These are phyloP conservation scores for Akanthomyces dipterigenus DNA, from an alignment of 2,329 filamentous ascomycete species.

Conservation along the genomic window DNA sequence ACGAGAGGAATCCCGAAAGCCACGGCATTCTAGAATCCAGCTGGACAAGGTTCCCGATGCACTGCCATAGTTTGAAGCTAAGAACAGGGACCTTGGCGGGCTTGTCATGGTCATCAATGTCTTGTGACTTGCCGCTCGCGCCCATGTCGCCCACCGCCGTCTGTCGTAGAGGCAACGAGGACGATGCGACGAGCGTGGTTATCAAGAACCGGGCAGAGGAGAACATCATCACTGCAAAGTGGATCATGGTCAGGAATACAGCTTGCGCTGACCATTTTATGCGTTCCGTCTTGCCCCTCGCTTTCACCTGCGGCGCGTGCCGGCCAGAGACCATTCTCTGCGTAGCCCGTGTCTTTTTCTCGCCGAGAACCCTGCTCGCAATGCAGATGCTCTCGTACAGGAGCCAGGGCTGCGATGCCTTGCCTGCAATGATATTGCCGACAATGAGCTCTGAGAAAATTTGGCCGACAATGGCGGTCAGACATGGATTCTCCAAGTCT, in stretches of 20 bases:
- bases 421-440: slow-evolving; percentile 72
- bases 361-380: slow-evolving; percentile 39
- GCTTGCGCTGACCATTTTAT: slow-evolving; percentile 34
- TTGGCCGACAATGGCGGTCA: slow-evolving; percentile 77
- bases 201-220: slow-evolving; percentile 60
- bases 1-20: slow-evolving; percentile 68
- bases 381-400: slow-evolving; percentile 81
- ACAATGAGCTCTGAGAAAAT: slow-evolving; percentile 87
- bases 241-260: slow-evolving; percentile 51
- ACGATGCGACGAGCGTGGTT: slow-evolving; percentile 58
- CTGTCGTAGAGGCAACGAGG: slow-evolving; percentile 54
- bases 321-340: slow-evolving; percentile 13
- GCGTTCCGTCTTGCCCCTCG: slow-evolving; percentile 8
- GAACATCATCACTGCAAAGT: slow-evolving; percentile 49
- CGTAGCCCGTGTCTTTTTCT: slow-evolving; percentile 21
- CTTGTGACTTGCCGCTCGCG: slow-evolving; percentile 14
- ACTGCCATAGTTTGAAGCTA: slow-evolving; percentile 70
- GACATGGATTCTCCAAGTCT: slow-evolving; percentile 79
- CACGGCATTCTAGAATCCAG: slow-evolving; percentile 82
- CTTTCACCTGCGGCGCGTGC: neutral
- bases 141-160: slow-evolving; percentile 6
- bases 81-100: slow-evolving; percentile 56
- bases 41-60: slow-evolving; percentile 65
- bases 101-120: slow-evolving; percentile 15
- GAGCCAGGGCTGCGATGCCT: slow-evolving; percentile 80